Conservation (phyloP, 1,284 basidiomycete genomes). For the Trametes pubescens region DNA sequence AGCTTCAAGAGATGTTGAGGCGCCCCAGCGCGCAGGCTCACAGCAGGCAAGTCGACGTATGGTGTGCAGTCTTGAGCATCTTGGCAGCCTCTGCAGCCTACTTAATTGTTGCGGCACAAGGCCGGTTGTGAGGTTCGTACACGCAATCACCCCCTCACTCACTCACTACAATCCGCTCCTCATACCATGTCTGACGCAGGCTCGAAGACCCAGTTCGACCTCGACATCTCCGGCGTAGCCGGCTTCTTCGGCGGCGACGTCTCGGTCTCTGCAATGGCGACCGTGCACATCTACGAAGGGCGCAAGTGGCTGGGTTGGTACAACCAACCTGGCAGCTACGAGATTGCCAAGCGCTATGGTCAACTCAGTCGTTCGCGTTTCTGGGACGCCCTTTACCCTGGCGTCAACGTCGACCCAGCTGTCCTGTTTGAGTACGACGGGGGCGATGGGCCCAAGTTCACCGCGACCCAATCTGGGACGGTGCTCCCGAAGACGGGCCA, state of each 20-base stretch:
- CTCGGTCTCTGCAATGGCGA: slow-evolving; percentile 11
- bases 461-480: slow-evolving; percentile 4
- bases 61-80: too few species aligned
- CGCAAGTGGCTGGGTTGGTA: slow-evolving; percentile 18
- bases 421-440: slow-evolving; percentile 9
- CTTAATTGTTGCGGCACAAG: too few species aligned
- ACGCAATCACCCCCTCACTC: too few species aligned
- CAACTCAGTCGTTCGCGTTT: slow-evolving; percentile 3
- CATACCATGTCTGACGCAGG: neutral
- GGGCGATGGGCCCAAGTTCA: slow-evolving; percentile 7
- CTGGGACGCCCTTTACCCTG: slow-evolving; percentile 14
- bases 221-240: slow-evolving; percentile 16
- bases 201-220: neutral
- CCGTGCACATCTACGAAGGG: slow-evolving; percentile 10
- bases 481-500: slow-evolving; percentile 11
- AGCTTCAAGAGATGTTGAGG: too few species aligned
- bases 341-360: slow-evolving; percentile 19
- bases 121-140: too few species aligned
- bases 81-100: too few species aligned
- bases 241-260: slow-evolving; percentile 22
- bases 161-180: too few species aligned
- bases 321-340: slow-evolving; percentile 19
- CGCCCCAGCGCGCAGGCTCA: too few species aligned
- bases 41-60: too few species aligned
- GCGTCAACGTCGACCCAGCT: slow-evolving; percentile 13